These are phyloP conservation scores for Picea sitchensis DNA, from an alignment of 75 land plant species.

Conservation along the genomic window DNA sequence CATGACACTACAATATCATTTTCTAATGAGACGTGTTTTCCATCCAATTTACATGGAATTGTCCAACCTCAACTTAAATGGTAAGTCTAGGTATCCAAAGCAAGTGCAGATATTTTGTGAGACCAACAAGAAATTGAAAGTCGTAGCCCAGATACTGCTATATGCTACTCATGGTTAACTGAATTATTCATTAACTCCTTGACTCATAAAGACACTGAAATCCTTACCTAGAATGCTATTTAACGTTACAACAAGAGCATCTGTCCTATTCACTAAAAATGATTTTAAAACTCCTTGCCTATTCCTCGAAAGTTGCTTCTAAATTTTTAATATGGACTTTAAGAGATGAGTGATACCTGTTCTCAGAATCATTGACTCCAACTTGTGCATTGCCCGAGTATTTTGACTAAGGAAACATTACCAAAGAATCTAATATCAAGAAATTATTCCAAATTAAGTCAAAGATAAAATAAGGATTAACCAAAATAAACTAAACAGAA, in stretches of 20 bases:
- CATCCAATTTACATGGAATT: neutral
- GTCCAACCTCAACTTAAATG: neutral
- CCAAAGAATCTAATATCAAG: neutral
- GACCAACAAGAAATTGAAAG: neutral
- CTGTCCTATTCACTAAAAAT: neutral
- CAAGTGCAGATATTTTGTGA: neutral
- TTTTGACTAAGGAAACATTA: conserved; percentile 6
- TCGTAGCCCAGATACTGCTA: neutral
- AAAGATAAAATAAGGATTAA: neutral
- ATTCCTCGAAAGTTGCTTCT: neutral
- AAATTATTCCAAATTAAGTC: neutral
- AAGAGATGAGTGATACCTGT: neutral
- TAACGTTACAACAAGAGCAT: neutral
- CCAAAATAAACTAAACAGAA: neutral
- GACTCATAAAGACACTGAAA: too few relatives aligned
- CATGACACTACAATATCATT: neutral
- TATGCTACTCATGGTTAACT: neutral
- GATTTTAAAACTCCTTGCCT: neutral
- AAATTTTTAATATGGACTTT: neutral
- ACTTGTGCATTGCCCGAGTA: conserved; percentile 3
- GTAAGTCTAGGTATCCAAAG: neutral
- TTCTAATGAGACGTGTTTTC: neutral
- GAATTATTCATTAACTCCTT: too few relatives aligned
- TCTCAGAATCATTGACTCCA: neutral
- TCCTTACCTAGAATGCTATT: too few relatives aligned